Conservation (phyloP, 176 grass and related monocot genomes). For the Chloris gayana region DNA sequence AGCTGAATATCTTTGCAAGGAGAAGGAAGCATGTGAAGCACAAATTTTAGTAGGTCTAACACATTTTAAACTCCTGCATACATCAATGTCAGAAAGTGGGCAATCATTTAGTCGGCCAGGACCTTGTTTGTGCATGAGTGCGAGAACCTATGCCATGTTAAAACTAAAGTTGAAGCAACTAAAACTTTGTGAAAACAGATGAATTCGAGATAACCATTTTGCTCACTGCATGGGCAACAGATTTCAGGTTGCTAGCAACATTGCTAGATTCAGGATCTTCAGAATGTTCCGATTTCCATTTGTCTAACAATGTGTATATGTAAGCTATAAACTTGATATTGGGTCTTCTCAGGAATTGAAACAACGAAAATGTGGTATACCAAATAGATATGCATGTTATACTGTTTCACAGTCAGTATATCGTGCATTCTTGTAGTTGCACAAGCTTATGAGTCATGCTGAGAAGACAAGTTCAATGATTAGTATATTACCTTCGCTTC, state of each 20-base stretch:
- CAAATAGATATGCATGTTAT: too few relatives aligned
- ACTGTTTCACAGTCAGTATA: neutral
- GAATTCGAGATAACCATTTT: neutral
- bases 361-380: neutral
- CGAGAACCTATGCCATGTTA: neutral
- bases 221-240: neutral
- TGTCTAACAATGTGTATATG: neutral
- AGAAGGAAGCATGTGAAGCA: neutral
- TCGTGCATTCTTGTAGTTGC: neutral
- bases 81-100: neutral
- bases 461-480: neutral
- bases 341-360: neutral
- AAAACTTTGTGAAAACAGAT: conserved; percentile 1
- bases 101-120: neutral
- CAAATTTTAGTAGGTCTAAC: neutral
- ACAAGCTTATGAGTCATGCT: neutral
- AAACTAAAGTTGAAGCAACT: neutral
- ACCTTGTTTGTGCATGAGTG: neutral
- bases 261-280: neutral
- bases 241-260: neutral
- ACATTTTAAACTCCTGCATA: neutral
- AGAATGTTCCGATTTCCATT: neutral
- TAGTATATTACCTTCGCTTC: conserved; percentile 57
- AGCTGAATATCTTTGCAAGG: neutral
- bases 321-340: neutral